phyloP scores from a whole-genome alignment of 108 stramenopile species.

The Nitzschia inconspicua region DNA sequence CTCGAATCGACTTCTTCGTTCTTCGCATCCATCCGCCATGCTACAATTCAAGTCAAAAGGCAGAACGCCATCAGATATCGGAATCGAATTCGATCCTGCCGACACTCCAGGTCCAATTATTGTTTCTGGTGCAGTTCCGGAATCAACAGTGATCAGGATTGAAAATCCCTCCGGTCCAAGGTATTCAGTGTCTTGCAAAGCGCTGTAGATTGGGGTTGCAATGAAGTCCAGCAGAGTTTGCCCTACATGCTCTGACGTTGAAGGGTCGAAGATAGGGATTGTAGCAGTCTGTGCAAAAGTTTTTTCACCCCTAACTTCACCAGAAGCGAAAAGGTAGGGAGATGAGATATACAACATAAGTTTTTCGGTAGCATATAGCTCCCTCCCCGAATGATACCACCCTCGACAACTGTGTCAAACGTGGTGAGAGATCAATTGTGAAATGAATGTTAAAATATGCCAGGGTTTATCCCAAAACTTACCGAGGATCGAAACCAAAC shows the following conservation, averaged over 20 bases:
- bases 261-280: conserved; percentile 2
- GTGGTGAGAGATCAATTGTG: not conserved
- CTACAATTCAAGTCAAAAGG: conserved; percentile 9
- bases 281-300: conserved; percentile 22
- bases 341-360: conserved; percentile 9
- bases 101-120: conserved; percentile 13
- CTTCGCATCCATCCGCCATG: not conserved
- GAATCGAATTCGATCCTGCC: conserved; percentile 1
- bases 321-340: conserved; percentile 17
- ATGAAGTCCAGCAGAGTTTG: not conserved
- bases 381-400: conserved; percentile 25
- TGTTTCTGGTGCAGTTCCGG: conserved; percentile 11
- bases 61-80: conserved; percentile 8
- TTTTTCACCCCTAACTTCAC: not conserved
- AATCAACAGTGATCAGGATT: conserved; percentile 5
- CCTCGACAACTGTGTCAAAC: conserved; percentile 31
- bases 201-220: not conserved
- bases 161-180: conserved; percentile 14
- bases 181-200: not conserved
- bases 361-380: not conserved
- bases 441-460: conserved; percentile 9
- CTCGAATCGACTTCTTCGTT: not conserved
- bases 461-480: too few species aligned
- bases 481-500: conserved; percentile 46
- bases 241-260: not conserved